Conservation (phyloP, 2,329 filamentous ascomycete species). For the Ceratocystis eucalypticola region DNA sequence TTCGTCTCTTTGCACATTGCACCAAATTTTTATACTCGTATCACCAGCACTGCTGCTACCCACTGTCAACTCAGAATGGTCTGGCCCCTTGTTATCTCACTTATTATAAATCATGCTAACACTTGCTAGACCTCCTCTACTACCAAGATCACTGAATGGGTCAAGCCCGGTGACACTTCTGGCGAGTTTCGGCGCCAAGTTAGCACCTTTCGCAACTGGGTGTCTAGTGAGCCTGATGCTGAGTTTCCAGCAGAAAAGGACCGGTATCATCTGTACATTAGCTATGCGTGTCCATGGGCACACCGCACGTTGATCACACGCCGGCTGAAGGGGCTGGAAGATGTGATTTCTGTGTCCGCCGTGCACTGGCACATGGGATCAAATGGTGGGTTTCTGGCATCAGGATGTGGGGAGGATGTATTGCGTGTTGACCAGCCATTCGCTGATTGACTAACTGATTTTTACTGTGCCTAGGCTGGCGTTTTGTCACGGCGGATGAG, state of each 20-base stretch:
- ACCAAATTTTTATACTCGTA: background rate
- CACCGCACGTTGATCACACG: slow-evolving; percentile 77
- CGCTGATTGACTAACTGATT: background rate
- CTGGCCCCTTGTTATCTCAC: background rate
- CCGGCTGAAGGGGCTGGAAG: slow-evolving; percentile 81
- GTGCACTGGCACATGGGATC: slow-evolving; percentile 82
- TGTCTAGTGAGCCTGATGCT: slow-evolving; percentile 57
- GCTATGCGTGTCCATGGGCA: slow-evolving; percentile 90
- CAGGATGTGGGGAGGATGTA: background rate
- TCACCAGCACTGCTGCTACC: too few species aligned
- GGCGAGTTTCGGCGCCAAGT: slow-evolving; percentile 88
- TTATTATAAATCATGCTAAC: background rate
- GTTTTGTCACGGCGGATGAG: slow-evolving; percentile 56
- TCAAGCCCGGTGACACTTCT: slow-evolving; percentile 57
- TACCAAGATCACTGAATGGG: slow-evolving; percentile 63
- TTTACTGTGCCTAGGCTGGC: slow-evolving; percentile 39
- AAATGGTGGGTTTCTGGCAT: slow-evolving; percentile 29
- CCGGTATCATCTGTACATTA: slow-evolving; percentile 89
- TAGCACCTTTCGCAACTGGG: slow-evolving; percentile 68
- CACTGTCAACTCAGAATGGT: slow-evolving; percentile 7
- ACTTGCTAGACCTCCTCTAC: background rate
- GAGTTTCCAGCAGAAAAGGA: slow-evolving; percentile 74
- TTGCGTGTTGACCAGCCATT: background rate
- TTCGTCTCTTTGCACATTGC: background rate
- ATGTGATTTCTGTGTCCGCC: slow-evolving; percentile 63